Conservation (phyloP, 2,329 filamentous ascomycete genomes). For the Elsinoe ampelina region DNA sequence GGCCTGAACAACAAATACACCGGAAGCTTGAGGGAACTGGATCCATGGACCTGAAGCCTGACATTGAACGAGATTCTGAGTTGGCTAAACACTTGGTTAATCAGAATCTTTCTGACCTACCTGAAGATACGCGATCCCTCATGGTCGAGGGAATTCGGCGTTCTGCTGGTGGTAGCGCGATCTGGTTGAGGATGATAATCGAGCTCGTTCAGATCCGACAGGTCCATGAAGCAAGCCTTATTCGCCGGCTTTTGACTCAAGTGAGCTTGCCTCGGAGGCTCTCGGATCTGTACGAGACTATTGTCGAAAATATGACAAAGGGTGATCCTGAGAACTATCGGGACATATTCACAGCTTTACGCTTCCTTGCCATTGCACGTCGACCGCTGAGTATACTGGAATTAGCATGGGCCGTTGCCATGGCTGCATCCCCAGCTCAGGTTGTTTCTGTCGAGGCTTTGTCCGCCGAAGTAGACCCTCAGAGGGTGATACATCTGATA, state of each 20-base stretch:
- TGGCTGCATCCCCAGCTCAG: not conserved
- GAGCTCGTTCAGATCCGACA: not conserved
- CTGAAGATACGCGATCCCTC: not conserved
- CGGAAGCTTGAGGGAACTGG: not conserved
- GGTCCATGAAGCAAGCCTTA: not conserved
- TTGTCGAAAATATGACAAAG: not conserved
- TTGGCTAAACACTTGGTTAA: not conserved
- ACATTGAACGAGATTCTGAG: not conserved
- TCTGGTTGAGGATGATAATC: constrained; percentile 4
- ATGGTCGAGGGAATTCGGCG: not conserved
- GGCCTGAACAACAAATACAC: not conserved
- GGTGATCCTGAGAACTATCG: not conserved
- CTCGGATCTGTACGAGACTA: not conserved
- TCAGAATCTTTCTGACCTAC: not conserved
- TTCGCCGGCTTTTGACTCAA: not conserved
- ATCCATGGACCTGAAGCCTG: not conserved
- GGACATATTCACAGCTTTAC: not conserved
- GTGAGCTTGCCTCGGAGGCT: not conserved
- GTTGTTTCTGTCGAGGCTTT: not conserved
- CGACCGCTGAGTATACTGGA: constrained; percentile 1
- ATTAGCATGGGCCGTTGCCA: not conserved
- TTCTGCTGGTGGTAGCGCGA: not conserved
- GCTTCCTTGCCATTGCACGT: not conserved
- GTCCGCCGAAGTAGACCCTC: not conserved
- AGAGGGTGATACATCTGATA: not conserved